Evolutionary conservation across 441 rosid species (phyloP), one percentile per base, ranked within the genome.

Genomic region (Gossypium schwendimanii): DNA sequence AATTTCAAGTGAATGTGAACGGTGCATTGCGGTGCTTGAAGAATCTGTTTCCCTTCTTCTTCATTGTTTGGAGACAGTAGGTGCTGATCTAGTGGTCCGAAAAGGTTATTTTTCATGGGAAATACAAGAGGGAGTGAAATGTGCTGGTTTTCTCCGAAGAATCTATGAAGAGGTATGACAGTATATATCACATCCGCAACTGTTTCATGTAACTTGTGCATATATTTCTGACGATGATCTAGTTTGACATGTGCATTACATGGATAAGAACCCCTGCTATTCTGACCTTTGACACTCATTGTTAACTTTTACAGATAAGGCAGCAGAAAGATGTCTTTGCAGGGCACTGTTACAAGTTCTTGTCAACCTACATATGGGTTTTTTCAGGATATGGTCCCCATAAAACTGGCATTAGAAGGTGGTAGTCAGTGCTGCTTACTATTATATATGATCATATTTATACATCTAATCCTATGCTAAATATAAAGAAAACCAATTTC

Each of bases 141-240:
- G 97, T 66, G 98, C 98, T 33, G 76, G 84, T 80, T 87, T 82
- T 74, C 86, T 91, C n/a, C 87, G 97, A 70, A 91, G 99, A 81
- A 90, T 93, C 73, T 93, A 91, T 57, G 97, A 95, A 86, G 99
- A 95, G 98, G 99, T 95, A 47, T 62, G 15, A 47, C 12, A 17
- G 54, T 50, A 33, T 31, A 15, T 64, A 26, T 33, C 59, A 73
- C 50, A 17, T 8, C 50, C 54, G n/a, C 18, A 23, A 52, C 33
- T 11, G 28, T 62, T 50, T 72, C 12, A 26, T 72, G 47, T 11
- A 28, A 49, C 52, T 61, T 20, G 15, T 50, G 50, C 60, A 52
- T 18, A 44, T 70, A 62, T 39, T 17, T 36, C 33, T 39, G 49
- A 21, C 20, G n/a, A 15, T 68, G n/a, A 17, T 21, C 11, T 17